These are phyloP conservation scores for Cladosporium sp. DNA, from an alignment of 2,329 filamentous ascomycete species.

Conservation along the genomic window DNA sequence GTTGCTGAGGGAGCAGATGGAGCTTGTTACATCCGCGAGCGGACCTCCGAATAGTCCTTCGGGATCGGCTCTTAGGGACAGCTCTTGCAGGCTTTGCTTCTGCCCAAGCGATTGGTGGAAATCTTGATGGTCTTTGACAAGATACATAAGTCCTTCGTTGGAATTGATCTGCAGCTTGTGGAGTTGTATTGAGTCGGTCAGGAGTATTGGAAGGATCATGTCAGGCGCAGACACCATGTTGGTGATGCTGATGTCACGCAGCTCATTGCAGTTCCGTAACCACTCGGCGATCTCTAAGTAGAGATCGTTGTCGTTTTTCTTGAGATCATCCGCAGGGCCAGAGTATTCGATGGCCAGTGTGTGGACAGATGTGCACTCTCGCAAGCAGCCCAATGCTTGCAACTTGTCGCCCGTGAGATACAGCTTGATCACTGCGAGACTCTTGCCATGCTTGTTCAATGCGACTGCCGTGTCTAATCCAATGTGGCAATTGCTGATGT, in stretches of 20 bases:
- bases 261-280: conserved; percentile 54
- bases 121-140: conserved; percentile 48
- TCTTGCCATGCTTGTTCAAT: conserved; percentile 54
- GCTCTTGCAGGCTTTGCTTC: conserved; percentile 50
- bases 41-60: conserved; percentile 49
- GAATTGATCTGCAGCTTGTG: conserved; percentile 48
- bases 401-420: conserved; percentile 52
- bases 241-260: conserved; percentile 53
- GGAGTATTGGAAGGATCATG: conserved; percentile 53
- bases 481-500: conserved; percentile 57
- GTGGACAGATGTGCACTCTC: conserved; percentile 51
- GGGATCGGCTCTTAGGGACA: conserved; percentile 50
- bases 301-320: conserved; percentile 54
- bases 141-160: conserved; percentile 45
- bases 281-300: conserved; percentile 55
- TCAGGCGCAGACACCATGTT: conserved; percentile 54
- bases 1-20: conserved; percentile 53
- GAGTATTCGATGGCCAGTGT: conserved; percentile 52
- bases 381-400: conserved; percentile 50
- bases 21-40: conserved; percentile 50
- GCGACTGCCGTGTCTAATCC: conserved; percentile 56
- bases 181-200: conserved; percentile 50
- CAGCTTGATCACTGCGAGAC: conserved; percentile 57
- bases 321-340: conserved; percentile 47
- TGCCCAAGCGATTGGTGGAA: conserved; percentile 56